Percentiles rank a stretch among this genome's conserved stretches.
Evolutionary conservation across 257 asterid species (phyloP).

Genomic region (Ilex aquifolium): DNA sequence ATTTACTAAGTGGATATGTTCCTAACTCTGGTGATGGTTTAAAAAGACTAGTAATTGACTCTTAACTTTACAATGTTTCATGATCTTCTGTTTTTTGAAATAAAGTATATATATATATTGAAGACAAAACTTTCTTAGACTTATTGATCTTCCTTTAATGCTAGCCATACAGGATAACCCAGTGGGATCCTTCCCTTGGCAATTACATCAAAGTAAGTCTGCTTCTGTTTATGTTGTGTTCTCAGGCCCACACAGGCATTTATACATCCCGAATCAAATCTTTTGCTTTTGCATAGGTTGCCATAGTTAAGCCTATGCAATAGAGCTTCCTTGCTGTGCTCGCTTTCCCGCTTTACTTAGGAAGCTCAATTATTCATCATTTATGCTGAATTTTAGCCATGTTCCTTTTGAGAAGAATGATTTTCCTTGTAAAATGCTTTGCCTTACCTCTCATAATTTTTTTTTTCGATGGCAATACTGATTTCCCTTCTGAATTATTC

Average conservation of each 20-base stretch:
- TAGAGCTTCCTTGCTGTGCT: neutral
- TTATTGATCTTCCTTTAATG: constrained; percentile 13
- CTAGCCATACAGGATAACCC: constrained; percentile 67
- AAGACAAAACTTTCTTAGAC: constrained; percentile 1
- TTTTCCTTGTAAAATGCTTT: too few relatives aligned
- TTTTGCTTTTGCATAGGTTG: neutral
- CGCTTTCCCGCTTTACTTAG: neutral
- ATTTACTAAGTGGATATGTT: constrained; percentile 67
- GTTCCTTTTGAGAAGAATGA: too few relatives aligned
- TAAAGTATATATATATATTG: too few relatives aligned
- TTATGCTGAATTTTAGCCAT: neutral
- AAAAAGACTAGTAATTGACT: constrained; percentile 63
- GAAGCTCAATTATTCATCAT: neutral
- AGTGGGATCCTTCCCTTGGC: constrained; percentile 91
- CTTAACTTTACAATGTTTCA: constrained; percentile 2
- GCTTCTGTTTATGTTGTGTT: neutral
- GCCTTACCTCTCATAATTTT: too few relatives aligned
- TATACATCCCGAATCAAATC: too few relatives aligned
- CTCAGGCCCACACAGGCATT: neutral
- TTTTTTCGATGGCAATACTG: too few relatives aligned
- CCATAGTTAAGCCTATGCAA: neutral
- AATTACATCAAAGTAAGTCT: constrained; percentile 80
- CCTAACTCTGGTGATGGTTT: constrained; percentile 98
- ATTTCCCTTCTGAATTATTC: too few relatives aligned
- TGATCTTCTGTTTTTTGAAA: neutral